Conservation (phyloP, 2,329 filamentous ascomycete genomes). For the Delphinella strobiligena region DNA sequence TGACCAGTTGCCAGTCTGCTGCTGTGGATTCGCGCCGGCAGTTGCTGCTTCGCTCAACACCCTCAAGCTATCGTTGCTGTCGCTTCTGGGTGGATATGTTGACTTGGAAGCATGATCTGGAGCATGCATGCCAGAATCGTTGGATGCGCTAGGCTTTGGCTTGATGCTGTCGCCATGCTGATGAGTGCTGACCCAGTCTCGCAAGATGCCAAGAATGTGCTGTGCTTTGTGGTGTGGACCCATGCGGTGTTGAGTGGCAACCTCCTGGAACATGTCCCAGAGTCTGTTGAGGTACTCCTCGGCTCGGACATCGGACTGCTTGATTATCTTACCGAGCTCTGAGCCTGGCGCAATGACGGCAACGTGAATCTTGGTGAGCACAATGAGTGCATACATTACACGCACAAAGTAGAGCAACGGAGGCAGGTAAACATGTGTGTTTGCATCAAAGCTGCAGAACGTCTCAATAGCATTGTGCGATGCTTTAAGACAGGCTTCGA, state of each 20-base stretch:
- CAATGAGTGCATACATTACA: slow-evolving; percentile 44
- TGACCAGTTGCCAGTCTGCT: slow-evolving; percentile 7
- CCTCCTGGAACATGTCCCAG: slow-evolving; percentile 21
- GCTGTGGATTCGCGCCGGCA: slow-evolving; percentile 7
- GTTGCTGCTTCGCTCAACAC: slow-evolving; percentile 12
- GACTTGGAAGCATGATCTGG: slow-evolving; percentile 1
- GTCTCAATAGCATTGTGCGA: slow-evolving; percentile 36
- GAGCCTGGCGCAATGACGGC: slow-evolving; percentile 36
- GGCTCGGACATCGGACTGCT: slow-evolving; percentile 14
- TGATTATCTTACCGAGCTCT: slow-evolving; percentile 31
- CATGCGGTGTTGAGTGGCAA: slow-evolving; percentile 27
- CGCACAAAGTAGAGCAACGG: slow-evolving; percentile 37
- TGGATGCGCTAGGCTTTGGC: slow-evolving; percentile 4
- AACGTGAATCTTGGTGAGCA: slow-evolving; percentile 49
- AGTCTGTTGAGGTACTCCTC: slow-evolving; percentile 16
- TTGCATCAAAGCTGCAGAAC: slow-evolving; percentile 36
- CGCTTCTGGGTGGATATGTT: slow-evolving; percentile 1
- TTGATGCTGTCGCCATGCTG: slow-evolving; percentile 16
- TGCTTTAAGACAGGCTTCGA: slow-evolving; percentile 33
- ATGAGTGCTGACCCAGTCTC: slow-evolving; percentile 31
- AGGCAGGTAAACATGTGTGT: slow-evolving; percentile 30
- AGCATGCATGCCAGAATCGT: slow-evolving; percentile 1
- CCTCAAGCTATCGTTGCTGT: slow-evolving; percentile 5
- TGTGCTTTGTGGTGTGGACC: slow-evolving; percentile 36
- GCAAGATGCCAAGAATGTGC: slow-evolving; percentile 32